Evolutionary conservation across 331 rosid genomes (phyloP), one percentile per base, ranked within the genome.

Genomic region (Malus hybrid): DNA sequence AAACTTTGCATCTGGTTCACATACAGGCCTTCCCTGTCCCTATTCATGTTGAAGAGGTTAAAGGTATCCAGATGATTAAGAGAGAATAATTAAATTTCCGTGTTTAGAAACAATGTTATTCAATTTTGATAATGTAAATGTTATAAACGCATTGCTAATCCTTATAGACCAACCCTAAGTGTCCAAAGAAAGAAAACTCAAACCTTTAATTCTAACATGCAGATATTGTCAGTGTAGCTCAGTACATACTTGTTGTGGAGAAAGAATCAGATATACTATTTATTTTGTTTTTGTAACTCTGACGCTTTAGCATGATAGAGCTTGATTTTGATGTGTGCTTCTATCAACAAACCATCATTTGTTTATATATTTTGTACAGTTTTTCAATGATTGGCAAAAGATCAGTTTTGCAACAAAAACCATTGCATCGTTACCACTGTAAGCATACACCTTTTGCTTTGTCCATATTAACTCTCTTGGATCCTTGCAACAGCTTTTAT

Each of bases 331-430:
- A 55, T 6, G 26, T n/a, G 55, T 61, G 33, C 26, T 50, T 84
- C 12, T 22, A 60, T 78, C 62, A 52, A 14, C 60, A 32, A 81
- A 65, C 68, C 52, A 10, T 20, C 6, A 58, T 68, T 24, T 39
- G 46, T 39, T 39, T 50, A 10, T 55, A 53, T 58, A 36, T 52
- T 28, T 53, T 7, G 12, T 63, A 68, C 88, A 94, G 96, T 94
- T 77, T 94, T 94, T 77, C 92, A 94, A 68, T 80, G 96, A 81
- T 85, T 91, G 80, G 99, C 92, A 77, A 85, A 94, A 70, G 98
- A 91, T 73, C 90, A 79, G 72, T 94, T 94, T 86, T 94, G 98
- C 86, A 87, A 77, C 69, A 75, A 79, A 82, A 88, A 89, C 77
- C 92, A 77, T 20, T 94, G 98, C 85, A 88, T 94, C 19, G 85